Base-by-base conservation (phyloP, 331 rosid species). In the Phaseolus coccineus region DNA sequence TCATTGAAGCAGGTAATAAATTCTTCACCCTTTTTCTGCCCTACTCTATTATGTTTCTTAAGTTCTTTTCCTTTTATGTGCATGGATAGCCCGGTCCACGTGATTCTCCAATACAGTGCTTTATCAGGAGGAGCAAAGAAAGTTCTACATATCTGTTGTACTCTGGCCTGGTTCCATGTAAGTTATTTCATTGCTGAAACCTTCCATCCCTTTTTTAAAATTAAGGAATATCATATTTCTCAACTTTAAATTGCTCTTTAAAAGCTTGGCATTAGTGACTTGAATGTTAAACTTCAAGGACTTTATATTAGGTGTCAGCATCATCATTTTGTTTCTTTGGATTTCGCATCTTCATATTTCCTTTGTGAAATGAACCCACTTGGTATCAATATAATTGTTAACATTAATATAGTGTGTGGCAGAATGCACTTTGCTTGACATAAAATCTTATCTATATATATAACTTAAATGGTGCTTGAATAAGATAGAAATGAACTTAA, bases 1-100 rank as follows among this genome's bases (percentile, higher is more conserved):
- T 92, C 97, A 37, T 69, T 92, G 89, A 92, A 92, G 86, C 97
- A 90, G 91, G 97, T 90, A 79, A 61, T 35, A 25, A 69, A 64
- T 42, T 58, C n/a, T 52, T 76, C 48, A 39, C 47, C 46, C 42
- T 24, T 15, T 62, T n/a, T 52, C 57, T 37, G 63, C 48, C 53
- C 12, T 8, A n/a, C n/a, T 24, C 15, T 73, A n/a, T 77, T 33
- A 16, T 48, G 33, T 71, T 44, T 40, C 65, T 80, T 31, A 46
- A 56, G 30, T 70, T 80, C 8, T 16, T 16, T 31, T 71, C 71
- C 57, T 31, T 42, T 73, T 61, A 48, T 35, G 81, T 67, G 73
- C 52, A 56, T 71, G 71, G 33, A 53, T 80, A 92, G 97, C 97
- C 97, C 15, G 97, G 96, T 75, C 96, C 92, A 25, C 92, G 90